Base-by-base conservation (phyloP, 257 asterid genomes). In the Jaltomata sinuosa region DNA sequence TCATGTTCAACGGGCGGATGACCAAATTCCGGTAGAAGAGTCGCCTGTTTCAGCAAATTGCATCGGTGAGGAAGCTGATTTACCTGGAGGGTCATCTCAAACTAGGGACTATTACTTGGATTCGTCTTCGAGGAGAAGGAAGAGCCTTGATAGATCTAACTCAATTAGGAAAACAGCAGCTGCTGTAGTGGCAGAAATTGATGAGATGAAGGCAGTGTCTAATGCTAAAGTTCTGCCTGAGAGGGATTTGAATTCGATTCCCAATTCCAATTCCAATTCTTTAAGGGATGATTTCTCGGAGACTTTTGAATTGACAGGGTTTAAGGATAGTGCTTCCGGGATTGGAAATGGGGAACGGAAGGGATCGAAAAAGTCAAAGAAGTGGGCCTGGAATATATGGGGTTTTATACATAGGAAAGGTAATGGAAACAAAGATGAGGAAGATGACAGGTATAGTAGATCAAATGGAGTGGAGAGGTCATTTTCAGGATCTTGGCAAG, bases 121-220 rank as follows among this genome's bases (percentile, higher is more conserved):
- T 85, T 93, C 99, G 2, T 92, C 95, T 21, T 93, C 98, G 0
- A 88, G 95, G 50, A 88, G 99, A 76, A 93, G 98, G 89, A 95
- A 94, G 95, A 95, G 99, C 74, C 92, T 95, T 52, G 99, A 95
- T 87, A 88, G 99, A 91, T 95, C 97, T 67, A 94, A 84, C 84
- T 95, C 97, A 15, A 90, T 94, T 84, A 90, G 94, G 91, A 94
- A 93, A 85, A 90, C 95, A 9, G 97, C 98, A 0, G 97, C 97
- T 50, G 92, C 95, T 40, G 93, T 95, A 31, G 96, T 95, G 80
- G 95, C 97, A 15, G 98, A 95, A 85, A 91, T 94, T 42, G 98
- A 93, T 36, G 99, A 95, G 47, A 83, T 93, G 82, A 91, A 95
- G 84, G 84, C 85, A 40, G 90, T 31, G 15, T 90, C 97, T 4